Percentiles rank a stretch among this genome's conserved stretches.
Evolutionary conservation across 1,284 basidiomycete species (phyloP).

Genomic region (Pseudozyma sp.): DNA sequence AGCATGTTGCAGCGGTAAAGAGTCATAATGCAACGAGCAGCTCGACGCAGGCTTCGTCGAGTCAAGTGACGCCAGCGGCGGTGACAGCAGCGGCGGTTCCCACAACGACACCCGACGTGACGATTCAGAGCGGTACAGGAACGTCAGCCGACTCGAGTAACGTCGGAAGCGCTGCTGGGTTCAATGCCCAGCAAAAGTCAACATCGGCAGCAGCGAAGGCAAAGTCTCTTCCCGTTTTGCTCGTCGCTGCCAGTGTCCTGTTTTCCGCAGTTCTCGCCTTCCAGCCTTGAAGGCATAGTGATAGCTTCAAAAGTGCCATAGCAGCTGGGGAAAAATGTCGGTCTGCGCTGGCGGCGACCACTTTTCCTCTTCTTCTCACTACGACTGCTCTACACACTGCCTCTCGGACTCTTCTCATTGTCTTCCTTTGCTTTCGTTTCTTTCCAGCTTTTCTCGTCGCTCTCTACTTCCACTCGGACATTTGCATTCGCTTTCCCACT

Average conservation of each 20-base stretch:
- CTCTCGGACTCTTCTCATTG: neutral
- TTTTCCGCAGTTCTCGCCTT: slow-evolving; percentile 27
- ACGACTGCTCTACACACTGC: neutral
- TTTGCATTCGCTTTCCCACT: slow-evolving; percentile 11
- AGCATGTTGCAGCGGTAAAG: slow-evolving; percentile 19
- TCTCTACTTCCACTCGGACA: neutral
- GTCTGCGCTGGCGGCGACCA: slow-evolving; percentile 34
- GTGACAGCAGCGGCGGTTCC: slow-evolving; percentile 6
- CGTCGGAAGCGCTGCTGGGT: slow-evolving; percentile 8
- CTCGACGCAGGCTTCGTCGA: slow-evolving; percentile 5
- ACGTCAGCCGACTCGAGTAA: neutral
- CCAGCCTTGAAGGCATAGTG: slow-evolving; percentile 12
- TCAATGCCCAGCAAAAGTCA: slow-evolving; percentile 27
- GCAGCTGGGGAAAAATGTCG: slow-evolving; percentile 7
- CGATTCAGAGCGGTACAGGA: slow-evolving; percentile 2
- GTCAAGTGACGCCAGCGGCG: slow-evolving; percentile 10
- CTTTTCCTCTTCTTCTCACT: slow-evolving; percentile 1
- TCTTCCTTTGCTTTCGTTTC: slow-evolving; percentile 1
- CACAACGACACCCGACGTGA: slow-evolving; percentile 6
- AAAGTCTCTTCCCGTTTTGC: slow-evolving; percentile 28
- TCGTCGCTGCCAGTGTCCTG: slow-evolving; percentile 23
- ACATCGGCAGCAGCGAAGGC: slow-evolving; percentile 20
- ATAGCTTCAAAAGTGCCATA: no score
- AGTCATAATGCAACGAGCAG: slow-evolving; percentile 10
- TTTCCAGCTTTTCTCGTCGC: neutral